Conservation (phyloP, 768 basidiomycete species). For the Leucosporidium creatinivorum region DNA sequence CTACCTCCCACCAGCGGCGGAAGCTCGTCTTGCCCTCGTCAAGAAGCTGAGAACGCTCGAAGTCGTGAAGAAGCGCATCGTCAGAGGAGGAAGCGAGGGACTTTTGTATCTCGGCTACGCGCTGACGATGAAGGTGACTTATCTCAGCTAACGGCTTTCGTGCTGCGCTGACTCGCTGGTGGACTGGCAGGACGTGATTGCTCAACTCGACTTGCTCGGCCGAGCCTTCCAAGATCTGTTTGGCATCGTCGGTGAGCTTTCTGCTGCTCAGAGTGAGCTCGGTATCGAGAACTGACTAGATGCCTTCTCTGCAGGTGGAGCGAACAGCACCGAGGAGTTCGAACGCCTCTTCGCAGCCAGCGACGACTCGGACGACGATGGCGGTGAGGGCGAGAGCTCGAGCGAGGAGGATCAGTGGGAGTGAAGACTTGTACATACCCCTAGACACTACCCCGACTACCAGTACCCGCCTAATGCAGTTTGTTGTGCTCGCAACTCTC, state of each 20-base stretch:
- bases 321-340: conserved; percentile 15
- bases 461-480: no score
- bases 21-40: conserved; percentile 71
- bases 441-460: no score
- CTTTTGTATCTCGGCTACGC: conserved; percentile 91
- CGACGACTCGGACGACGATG: background rate
- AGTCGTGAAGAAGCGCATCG: conserved; percentile 76
- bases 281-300: background rate
- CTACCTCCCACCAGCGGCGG: conserved; percentile 87
- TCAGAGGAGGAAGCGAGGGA: conserved; percentile 66
- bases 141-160: conserved; percentile 38
- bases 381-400: no score
- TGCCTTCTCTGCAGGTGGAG: conserved; percentile 1
- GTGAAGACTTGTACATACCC: no score
- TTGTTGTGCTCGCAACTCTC: no score
- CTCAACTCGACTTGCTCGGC: conserved; percentile 77
- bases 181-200: conserved; percentile 59
- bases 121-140: conserved; percentile 57
- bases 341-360: conserved; percentile 19
- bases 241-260: conserved; percentile 51
- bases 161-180: background rate
- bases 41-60: conserved; percentile 73
- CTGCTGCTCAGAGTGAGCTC: no score
- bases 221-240: conserved; percentile 76
- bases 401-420: no score